Evolutionary conservation across 225 moss, liverwort and hornwort genomes (phyloP).

Genomic region (Climacium dendroides): DNA sequence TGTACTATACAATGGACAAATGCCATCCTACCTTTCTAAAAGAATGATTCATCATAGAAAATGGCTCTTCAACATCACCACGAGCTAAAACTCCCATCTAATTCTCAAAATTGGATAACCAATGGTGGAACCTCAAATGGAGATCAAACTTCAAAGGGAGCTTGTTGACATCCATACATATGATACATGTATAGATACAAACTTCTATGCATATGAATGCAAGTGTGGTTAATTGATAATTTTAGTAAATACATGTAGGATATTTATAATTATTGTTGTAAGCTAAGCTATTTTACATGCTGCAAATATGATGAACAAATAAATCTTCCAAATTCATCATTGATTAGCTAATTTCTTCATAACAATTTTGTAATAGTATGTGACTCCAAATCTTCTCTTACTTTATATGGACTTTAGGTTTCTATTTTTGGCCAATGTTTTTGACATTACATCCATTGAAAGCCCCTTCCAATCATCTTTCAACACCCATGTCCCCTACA

Average conservation of each 20-base stretch:
- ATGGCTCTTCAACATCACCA: background rate
- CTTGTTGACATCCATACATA: no score
- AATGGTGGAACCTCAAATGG: background rate
- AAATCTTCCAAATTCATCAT: background rate
- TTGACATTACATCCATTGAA: background rate
- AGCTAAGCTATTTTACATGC: rapidly evolving
- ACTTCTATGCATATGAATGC: no score
- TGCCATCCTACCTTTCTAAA: no score
- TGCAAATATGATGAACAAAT: rapidly evolving
- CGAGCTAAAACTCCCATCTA: background rate
- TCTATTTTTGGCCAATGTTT: background rate
- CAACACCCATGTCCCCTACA: rapidly evolving
- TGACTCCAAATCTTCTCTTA: background rate
- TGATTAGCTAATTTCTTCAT: background rate
- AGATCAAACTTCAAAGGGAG: background rate
- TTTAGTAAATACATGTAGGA: no score
- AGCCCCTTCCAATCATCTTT: background rate
- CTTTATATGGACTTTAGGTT: background rate
- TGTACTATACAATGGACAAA: no score
- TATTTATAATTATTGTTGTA: background rate
- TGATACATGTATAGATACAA: no score
- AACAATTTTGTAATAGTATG: background rate
- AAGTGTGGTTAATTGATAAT: no score
- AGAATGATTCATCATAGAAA: background rate
- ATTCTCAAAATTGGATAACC: background rate